Percentiles rank a stretch among this genome's conserved stretches.
Conservation (phyloP, 257 asterid genomes). For the Schizonepeta tenuifolia region DNA sequence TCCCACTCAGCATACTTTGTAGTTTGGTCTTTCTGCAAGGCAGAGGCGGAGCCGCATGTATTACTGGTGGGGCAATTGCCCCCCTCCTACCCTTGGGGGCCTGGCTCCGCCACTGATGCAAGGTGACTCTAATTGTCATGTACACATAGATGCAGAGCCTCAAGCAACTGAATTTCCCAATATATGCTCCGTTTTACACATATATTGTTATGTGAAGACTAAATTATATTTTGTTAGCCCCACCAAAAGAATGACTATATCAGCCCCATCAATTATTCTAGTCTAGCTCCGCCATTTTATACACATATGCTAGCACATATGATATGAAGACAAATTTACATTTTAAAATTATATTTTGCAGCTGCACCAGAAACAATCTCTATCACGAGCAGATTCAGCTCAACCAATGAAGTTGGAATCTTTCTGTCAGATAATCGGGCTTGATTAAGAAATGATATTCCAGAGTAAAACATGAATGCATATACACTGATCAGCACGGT, state of each 20-base stretch:
- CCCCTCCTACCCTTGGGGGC: too few relatives aligned
- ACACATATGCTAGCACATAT: not conserved
- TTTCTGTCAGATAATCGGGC: not conserved
- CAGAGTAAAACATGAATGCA: not conserved
- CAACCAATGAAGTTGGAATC: not conserved
- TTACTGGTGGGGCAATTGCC: too few relatives aligned
- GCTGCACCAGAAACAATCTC: too few relatives aligned
- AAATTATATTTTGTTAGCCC: not conserved
- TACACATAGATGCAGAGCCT: not conserved
- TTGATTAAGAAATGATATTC: conserved; percentile 11
- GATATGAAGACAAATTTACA: not conserved
- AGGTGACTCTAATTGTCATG: not conserved
- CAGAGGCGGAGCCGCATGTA: too few relatives aligned
- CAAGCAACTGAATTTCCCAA: not conserved
- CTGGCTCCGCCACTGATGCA: too few relatives aligned
- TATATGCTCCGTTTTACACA: not conserved
- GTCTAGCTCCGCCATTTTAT: not conserved
- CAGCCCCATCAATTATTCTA: not conserved
- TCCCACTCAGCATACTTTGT: not conserved
- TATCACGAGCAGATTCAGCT: not conserved
- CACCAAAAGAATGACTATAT: not conserved
- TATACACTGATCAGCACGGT: conserved; percentile 11
- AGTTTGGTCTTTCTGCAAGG: not conserved
- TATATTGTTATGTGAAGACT: not conserved
- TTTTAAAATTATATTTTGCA: too few relatives aligned